Evolutionary conservation across 108 stramenopile species (phyloP).

Genomic region (Epithemia pelagica): DNA sequence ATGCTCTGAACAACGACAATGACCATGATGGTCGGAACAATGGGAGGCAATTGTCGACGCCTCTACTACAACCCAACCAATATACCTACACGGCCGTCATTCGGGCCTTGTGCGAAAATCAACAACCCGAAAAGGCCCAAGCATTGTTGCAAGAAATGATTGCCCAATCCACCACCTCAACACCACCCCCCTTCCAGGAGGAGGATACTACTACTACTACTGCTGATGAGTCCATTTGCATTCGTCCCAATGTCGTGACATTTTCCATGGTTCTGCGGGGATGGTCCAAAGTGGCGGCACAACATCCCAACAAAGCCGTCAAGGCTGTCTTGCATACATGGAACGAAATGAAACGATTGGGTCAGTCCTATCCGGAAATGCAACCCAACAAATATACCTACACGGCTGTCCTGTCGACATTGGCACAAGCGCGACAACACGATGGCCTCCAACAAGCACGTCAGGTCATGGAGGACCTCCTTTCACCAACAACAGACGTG

Average conservation of each 20-base stretch:
- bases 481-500: too few species aligned
- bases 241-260: slow-evolving; percentile 37
- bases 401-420: slow-evolving; percentile 30
- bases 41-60: background rate
- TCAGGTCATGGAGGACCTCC: background rate
- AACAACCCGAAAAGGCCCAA: slow-evolving; percentile 26
- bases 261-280: slow-evolving; percentile 46
- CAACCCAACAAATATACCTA: slow-evolving; percentile 47
- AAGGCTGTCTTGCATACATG: slow-evolving; percentile 27
- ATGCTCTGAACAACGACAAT: too few species aligned
- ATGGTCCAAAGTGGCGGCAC: slow-evolving; percentile 29
- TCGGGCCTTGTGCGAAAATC: slow-evolving; percentile 16
- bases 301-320: slow-evolving; percentile 25
- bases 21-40: slow-evolving; percentile 10
- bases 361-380: slow-evolving; percentile 12
- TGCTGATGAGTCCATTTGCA: too few species aligned
- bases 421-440: slow-evolving; percentile 32
- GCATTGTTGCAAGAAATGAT: slow-evolving; percentile 22
- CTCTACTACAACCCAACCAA: slow-evolving; percentile 14
- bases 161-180: slow-evolving; percentile 1
- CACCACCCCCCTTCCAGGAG: too few species aligned
- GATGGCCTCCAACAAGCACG: too few species aligned
- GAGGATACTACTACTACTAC: slow-evolving; percentile 10
- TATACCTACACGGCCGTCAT: slow-evolving; percentile 37
- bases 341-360: slow-evolving; percentile 30